These are phyloP conservation scores for Diaporthe australafricana DNA, from an alignment of 2,329 filamentous ascomycete genomes.

Conservation along the genomic window DNA sequence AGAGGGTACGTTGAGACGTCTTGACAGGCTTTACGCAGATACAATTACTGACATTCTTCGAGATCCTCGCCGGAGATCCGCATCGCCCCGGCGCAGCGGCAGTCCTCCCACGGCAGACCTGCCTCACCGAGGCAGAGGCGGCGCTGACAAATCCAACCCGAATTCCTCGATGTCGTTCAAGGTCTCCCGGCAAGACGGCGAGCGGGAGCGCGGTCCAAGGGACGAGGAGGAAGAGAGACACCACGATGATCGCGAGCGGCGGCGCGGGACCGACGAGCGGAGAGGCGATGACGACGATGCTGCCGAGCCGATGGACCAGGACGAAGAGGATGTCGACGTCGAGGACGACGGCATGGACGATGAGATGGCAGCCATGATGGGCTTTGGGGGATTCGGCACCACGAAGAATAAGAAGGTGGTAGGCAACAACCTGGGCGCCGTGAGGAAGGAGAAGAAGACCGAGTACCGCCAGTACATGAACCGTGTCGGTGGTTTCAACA, in stretches of 20 bases:
- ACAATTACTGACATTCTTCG: conserved; percentile 7
- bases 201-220: conserved; percentile 36
- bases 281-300: conserved; percentile 35
- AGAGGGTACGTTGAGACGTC: conserved; percentile 17
- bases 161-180: conserved; percentile 49
- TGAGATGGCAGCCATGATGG: conserved; percentile 88
- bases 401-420: conserved; percentile 91
- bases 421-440: conserved; percentile 85
- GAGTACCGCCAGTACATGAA: conserved; percentile 99
- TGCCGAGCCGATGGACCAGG: conserved; percentile 47
- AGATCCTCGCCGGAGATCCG: conserved; percentile 51
- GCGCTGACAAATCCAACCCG: conserved; percentile 33
- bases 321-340: conserved; percentile 64
- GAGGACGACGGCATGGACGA: conserved; percentile 74
- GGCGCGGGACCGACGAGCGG: conserved; percentile 19
- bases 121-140: conserved; percentile 50
- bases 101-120: conserved; percentile 43
- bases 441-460: conserved; percentile 93
- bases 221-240: conserved; percentile 39
- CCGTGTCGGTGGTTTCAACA: conserved; percentile 82
- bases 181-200: conserved; percentile 48
- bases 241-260: conserved; percentile 35
- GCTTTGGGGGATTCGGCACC: conserved; percentile 85
- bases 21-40: not conserved
- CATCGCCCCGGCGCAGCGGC: conserved; percentile 46